Evolutionary conservation across 1,284 basidiomycete species (phyloP).

Genomic region (Boletus smithii): DNA sequence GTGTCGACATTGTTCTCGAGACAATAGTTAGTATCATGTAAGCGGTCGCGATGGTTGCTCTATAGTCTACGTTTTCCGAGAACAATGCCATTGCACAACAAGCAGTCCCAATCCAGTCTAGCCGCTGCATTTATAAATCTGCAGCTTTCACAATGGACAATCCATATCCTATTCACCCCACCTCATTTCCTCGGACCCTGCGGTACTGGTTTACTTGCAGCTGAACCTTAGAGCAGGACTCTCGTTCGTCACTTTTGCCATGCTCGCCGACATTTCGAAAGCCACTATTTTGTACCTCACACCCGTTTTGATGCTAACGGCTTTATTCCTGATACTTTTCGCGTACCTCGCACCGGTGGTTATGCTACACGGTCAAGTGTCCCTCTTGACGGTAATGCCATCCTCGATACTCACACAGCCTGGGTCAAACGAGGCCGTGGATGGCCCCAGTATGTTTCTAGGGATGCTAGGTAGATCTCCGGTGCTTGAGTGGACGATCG

Average conservation of each 20-base stretch:
- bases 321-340: conserved; percentile 62
- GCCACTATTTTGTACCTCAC: conserved; percentile 66
- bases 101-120: conserved; percentile 9
- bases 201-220: conserved; percentile 27
- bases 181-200: conserved; percentile 7
- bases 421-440: conserved; percentile 43
- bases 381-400: conserved; percentile 61
- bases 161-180: neutral
- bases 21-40: conserved; percentile 10
- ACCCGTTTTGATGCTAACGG: conserved; percentile 61
- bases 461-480: conserved; percentile 56
- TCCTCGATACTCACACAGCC: conserved; percentile 49
- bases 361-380: conserved; percentile 58
- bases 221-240: conserved; percentile 20
- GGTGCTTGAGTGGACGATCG: neutral
- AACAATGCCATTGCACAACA: conserved; percentile 22
- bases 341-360: conserved; percentile 61
- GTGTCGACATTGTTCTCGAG: conserved; percentile 7
- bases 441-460: conserved; percentile 68
- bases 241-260: conserved; percentile 15
- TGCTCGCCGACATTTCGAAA: conserved; percentile 65
- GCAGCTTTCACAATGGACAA: conserved; percentile 2
- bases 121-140: conserved; percentile 16
- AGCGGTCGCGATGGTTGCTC: too few relatives aligned
- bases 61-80: too few relatives aligned